Evolutionary conservation across 179 eudicot species (phyloP), one percentile per base, ranked within the genome.

Genomic region (Silene coronaria): DNA sequence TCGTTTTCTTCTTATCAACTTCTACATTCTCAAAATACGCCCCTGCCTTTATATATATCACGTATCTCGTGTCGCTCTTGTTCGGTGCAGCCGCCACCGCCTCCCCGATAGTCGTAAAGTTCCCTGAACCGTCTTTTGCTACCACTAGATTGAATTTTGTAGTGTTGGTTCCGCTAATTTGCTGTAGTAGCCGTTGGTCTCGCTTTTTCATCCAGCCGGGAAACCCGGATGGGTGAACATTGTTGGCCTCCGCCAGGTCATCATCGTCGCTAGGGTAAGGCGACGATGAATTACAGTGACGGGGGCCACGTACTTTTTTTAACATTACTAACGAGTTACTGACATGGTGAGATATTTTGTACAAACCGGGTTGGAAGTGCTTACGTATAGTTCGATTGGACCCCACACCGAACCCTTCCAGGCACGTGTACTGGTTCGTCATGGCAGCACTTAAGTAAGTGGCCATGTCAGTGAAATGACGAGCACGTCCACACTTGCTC

Each of bases 371-470:
- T 34, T 90, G 78, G 2, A 93, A 74, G 78, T 19, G 72, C 11
- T 73, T 62, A 3, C 92, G 78, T 2, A 87, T 38, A 3, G 84
- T 81, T 66, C 72, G 74, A 26, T 80, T 79, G 12, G 89, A 83
- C 53, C 80, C 82, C 59, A 66, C 74, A 3, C 89, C 87, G 71
- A 93, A 84, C 2, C 97, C 98, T 23, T 93, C 97, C 1, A 91
- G 86, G 51, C 98, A 93, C 10, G 98, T 93, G 77, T 78, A 77
- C 85, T 88, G 90, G 55, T 93, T 89, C 10, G 98, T 93, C 91
- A 93, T 89, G 30, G 96, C 91, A 0, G 82, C 98, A 67, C 97
- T 91, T 17, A 93, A 70, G 0, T 85, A 77, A 0, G 93, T 86
- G 58, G 77, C 83, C 48, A 91, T 63, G 45, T 86, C 84, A 9